Conservation (phyloP, 495 filamentous ascomycete genomes). For the Letharia columbiana region DNA sequence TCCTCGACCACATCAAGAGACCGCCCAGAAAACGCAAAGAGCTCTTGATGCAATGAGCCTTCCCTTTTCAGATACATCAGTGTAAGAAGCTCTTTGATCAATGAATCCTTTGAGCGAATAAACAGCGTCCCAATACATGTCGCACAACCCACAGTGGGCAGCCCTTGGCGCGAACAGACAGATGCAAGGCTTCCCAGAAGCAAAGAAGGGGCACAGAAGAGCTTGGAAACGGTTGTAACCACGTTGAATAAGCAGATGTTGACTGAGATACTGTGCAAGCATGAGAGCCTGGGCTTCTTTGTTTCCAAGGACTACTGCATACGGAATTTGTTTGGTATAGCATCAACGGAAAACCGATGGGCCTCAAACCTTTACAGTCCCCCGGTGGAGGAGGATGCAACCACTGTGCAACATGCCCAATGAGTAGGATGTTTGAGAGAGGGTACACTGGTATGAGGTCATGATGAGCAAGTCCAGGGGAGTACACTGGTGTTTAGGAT, state of each 20-base stretch:
- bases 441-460: too few relatives aligned
- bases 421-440: too few relatives aligned
- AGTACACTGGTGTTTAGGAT: too few relatives aligned
- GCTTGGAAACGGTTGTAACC: too few relatives aligned
- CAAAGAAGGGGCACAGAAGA: not conserved
- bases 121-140: not conserved
- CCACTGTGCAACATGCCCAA: not conserved
- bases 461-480: too few relatives aligned
- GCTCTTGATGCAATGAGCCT: not conserved
- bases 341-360: not conserved
- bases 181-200: not conserved
- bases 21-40: not conserved
- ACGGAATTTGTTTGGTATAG: not conserved
- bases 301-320: too few relatives aligned
- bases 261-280: not conserved
- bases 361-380: not conserved
- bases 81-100: not conserved
- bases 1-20: not conserved
- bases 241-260: too few relatives aligned
- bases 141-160: not conserved
- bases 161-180: not conserved
- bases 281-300: too few relatives aligned
- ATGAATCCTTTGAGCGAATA: not conserved
- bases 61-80: not conserved
- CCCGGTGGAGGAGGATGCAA: too few relatives aligned